Conservation (phyloP, 441 rosid genomes). For the Pelargonium australe region DNA sequence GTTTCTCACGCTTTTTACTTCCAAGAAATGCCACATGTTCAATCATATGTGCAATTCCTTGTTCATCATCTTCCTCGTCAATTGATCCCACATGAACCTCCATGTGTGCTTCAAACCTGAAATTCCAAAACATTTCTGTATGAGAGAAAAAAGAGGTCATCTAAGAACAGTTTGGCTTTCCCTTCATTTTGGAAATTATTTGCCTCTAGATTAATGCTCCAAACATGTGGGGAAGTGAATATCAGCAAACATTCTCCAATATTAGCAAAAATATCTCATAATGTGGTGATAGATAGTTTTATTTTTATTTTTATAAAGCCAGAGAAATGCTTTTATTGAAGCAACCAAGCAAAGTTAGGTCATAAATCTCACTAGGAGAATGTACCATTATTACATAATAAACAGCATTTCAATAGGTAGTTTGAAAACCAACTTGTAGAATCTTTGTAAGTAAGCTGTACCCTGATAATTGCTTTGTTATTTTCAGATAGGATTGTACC, state of each 20-base stretch:
- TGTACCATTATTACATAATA: too few species aligned
- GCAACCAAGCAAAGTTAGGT: too few species aligned
- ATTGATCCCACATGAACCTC: constrained; percentile 98
- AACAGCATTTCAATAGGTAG: too few species aligned
- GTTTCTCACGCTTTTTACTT: constrained; percentile 98
- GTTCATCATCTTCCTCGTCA: constrained; percentile 98
- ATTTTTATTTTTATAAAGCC: too few species aligned
- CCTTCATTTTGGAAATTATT: not conserved
- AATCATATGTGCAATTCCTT: constrained; percentile 99
- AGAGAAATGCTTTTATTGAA: too few species aligned
- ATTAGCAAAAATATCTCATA: not conserved
- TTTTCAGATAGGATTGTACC: not conserved
- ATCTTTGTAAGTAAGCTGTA: constrained; percentile 1
- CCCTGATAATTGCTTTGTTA: not conserved
- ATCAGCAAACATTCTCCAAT: constrained; percentile 3
- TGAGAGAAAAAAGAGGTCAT: constrained; percentile 7
- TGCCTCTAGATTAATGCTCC: not conserved
- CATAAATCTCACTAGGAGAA: too few species aligned
- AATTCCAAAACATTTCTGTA: constrained; percentile 21
- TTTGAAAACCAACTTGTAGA: not conserved
- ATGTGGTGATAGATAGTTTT: too few species aligned
- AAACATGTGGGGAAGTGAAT: not conserved
- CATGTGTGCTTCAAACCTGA: constrained; percentile 98
- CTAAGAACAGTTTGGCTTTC: not conserved
- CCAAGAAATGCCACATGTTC: constrained; percentile 99